Conservation (phyloP, 2,329 filamentous ascomycete genomes). For the Nigrospora oryzae region DNA sequence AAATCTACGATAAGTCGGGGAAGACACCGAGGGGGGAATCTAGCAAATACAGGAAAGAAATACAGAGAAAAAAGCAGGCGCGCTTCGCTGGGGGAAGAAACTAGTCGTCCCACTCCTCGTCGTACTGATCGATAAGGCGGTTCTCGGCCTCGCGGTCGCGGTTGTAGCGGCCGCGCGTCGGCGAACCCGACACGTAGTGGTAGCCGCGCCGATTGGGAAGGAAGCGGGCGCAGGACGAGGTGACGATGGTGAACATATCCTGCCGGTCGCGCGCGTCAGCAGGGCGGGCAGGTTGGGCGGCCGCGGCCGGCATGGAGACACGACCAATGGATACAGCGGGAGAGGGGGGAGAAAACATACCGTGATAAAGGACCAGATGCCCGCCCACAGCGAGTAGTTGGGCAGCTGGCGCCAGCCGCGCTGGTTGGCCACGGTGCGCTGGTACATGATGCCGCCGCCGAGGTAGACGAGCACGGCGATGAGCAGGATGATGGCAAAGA, state of each 20-base stretch:
- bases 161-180: constrained; percentile 29
- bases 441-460: constrained; percentile 89
- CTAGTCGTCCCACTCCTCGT: constrained; percentile 92
- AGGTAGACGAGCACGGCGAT: constrained; percentile 80
- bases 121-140: constrained; percentile 85
- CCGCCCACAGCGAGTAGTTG: constrained; percentile 88
- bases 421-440: constrained; percentile 88
- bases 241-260: constrained; percentile 60
- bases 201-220: constrained; percentile 61
- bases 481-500: constrained; percentile 81
- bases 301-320: too few relatives aligned
- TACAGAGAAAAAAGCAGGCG: too few relatives aligned
- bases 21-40: too few relatives aligned
- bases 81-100: not conserved
- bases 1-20: too few relatives aligned
- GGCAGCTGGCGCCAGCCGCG: constrained; percentile 92
- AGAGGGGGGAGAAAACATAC: constrained; percentile 42
- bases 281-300: not conserved
- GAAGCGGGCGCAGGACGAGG: constrained; percentile 60
- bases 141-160: constrained; percentile 74
- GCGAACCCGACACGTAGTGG: constrained; percentile 49
- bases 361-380: constrained; percentile 75
- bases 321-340: too few relatives aligned
- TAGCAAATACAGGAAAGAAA: too few relatives aligned
- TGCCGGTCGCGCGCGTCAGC: constrained; percentile 15